Evolutionary conservation across 805 yeast genomes (phyloP).

Genomic region (Lipomyces yamadae): DNA sequence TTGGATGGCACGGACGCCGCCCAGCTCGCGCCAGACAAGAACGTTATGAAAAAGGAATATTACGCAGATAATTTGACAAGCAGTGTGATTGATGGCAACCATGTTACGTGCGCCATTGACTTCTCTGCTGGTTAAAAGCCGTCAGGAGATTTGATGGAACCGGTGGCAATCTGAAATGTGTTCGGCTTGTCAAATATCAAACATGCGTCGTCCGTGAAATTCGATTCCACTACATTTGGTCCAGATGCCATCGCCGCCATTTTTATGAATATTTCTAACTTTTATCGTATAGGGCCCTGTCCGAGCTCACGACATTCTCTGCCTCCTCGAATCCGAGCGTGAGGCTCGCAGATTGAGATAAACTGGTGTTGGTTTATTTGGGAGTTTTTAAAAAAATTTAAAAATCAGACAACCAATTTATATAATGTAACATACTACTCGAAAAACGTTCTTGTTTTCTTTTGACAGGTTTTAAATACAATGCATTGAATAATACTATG

Average conservation of each 20-base stretch:
- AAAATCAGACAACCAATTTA: background rate
- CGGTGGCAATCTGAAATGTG: too few relatives aligned
- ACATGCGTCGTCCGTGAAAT: background rate
- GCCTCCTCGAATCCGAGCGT: slow-evolving; percentile 99
- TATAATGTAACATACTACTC: background rate
- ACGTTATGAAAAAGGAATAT: background rate
- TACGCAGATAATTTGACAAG: background rate
- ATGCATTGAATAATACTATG: background rate
- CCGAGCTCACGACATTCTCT: slow-evolving; percentile 97
- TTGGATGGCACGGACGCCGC: background rate
- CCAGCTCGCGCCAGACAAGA: background rate
- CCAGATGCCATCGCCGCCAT: background rate
- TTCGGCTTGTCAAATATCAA: background rate
- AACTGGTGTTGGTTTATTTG: slow-evolving; percentile 22
- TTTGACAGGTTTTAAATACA: slow-evolving; percentile 2
- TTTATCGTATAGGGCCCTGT: slow-evolving; percentile 72
- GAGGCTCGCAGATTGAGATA: slow-evolving; percentile 74
- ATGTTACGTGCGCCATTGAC: too few relatives aligned
- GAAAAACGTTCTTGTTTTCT: background rate
- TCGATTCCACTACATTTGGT: background rate
- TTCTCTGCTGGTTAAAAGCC: too few relatives aligned
- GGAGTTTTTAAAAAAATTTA: background rate
- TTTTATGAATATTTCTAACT: background rate
- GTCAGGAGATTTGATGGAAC: too few relatives aligned
- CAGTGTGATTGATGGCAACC: too few relatives aligned